phyloP scores from a whole-genome alignment of 352 stramenopile species.

The Lagenidium sp. region DNA sequence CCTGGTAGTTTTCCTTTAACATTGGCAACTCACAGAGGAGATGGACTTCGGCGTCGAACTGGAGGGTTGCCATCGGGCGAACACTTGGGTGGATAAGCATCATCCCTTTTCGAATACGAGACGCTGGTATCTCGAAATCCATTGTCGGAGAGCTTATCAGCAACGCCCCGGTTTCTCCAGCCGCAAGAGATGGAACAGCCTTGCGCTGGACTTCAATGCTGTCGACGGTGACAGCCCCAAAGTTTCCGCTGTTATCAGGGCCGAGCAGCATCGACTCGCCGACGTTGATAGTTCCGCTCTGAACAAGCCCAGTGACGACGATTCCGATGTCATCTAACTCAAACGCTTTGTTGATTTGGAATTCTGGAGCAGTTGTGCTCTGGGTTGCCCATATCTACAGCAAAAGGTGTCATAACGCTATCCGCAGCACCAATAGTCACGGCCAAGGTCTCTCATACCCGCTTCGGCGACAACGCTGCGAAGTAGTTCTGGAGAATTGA shows the following conservation, averaged over 20 bases:
- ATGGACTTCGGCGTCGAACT: conserved; percentile 75
- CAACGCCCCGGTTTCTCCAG: conserved; percentile 62
- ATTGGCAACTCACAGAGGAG: conserved; percentile 42
- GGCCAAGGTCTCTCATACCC: too few relatives aligned
- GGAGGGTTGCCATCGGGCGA: conserved; percentile 40
- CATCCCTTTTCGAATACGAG: conserved; percentile 48
- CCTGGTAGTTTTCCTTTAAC: conserved; percentile 69
- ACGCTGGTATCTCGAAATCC: conserved; percentile 1
- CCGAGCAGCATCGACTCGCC: conserved; percentile 63
- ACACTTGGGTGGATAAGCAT: conserved; percentile 70
- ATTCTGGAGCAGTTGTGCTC: conserved; percentile 43
- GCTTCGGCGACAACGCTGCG: conserved; percentile 40
- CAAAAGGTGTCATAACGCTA: too few relatives aligned
- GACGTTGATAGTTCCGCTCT: conserved; percentile 53
- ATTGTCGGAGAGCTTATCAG: conserved; percentile 18
- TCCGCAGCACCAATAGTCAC: too few relatives aligned
- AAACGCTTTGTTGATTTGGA: conserved; percentile 75
- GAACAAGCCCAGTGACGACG: conserved; percentile 61
- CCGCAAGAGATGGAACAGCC: conserved; percentile 37
- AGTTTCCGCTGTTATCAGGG: conserved; percentile 39
- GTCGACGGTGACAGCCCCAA: conserved; percentile 54
- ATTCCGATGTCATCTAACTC: conserved; percentile 61
- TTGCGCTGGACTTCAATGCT: conserved; percentile 80
- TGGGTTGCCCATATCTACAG: conserved; percentile 42
- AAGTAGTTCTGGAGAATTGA: conserved; percentile 51